Evolutionary conservation across 495 filamentous ascomycete genomes (phyloP), one percentile per base, ranked within the genome.

Genomic region (Penicillium psychrofluorescens): DNA sequence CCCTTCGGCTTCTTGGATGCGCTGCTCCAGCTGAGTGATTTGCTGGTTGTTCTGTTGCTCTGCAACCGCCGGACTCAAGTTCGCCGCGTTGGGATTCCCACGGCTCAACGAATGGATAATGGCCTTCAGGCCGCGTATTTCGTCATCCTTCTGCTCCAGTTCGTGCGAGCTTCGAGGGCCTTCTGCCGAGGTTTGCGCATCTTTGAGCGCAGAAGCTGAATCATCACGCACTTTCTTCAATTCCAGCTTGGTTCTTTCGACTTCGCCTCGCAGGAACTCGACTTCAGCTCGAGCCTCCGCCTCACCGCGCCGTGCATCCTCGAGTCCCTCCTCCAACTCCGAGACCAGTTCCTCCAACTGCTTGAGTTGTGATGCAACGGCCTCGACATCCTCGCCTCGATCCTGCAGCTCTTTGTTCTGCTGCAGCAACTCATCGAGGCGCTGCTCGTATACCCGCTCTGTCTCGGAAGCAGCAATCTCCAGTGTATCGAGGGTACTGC

Each of bases 401-500:
- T 90, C 84, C 42, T 90, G 84, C 3, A 91, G 61, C 40, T 95
- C 88, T 41, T 81, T 78, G 35, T 94, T 77, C 50, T 96, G 86
- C 47, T 85, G 76, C 69, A 89, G 73, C n/a, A 99, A 69, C 55
- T 95, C 90, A 51, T 90, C 85, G 7, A 96, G 82, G 50, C 83
- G 81, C 57, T 88, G 86, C 60, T 97, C 94, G 54, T 99, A 97
- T 7, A 97, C 90, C n/a, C 92, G 77, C 63, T 96, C 91, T 7
- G 92, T 99, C 65, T 99, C 92, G 0, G 90, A 88, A 53, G 90
- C 94, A 7, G 92, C 94, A 67, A 95, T 81, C 66, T 99, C 92
- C 32, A 99, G 72, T 1, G 90, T 94, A 67, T 99, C 92, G 38
- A 99, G 88, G 12, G 92, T 99, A 59, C 86, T 95, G 45, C 92